Evolutionary conservation across 371 early-diverging fungal species (phyloP).

Genomic region (Capillidium heterosporum): DNA sequence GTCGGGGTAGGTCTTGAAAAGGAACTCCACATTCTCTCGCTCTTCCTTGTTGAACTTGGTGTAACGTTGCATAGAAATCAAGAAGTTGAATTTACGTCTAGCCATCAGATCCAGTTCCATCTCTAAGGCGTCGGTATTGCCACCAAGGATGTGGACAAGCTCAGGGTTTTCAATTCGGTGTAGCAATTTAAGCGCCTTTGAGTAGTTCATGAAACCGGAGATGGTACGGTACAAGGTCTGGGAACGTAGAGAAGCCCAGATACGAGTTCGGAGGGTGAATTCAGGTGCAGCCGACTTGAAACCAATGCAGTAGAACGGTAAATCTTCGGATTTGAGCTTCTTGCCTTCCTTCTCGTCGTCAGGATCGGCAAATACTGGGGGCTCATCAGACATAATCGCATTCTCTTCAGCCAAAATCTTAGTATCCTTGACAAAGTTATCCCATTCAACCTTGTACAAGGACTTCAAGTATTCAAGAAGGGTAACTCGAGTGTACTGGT

Average conservation of each 20-base stretch:
- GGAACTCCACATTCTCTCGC: conserved; percentile 53
- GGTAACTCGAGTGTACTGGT: conserved; percentile 61
- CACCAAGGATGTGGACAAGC: conserved; percentile 34
- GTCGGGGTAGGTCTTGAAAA: conserved; percentile 56
- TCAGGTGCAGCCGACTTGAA: conserved; percentile 69
- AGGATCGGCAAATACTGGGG: conserved; percentile 1
- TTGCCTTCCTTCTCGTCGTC: neutral
- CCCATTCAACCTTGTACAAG: conserved; percentile 71
- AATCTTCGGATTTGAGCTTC: conserved; percentile 24
- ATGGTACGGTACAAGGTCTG: conserved; percentile 82
- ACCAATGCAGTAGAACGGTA: conserved; percentile 66
- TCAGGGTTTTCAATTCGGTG: conserved; percentile 70
- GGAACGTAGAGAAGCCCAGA: conserved; percentile 80
- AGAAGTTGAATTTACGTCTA: conserved; percentile 60
- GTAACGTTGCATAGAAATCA: conserved; percentile 81
- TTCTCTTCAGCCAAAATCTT: conserved; percentile 59
- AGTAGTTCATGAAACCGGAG: conserved; percentile 80
- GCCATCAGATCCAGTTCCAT: conserved; percentile 42
- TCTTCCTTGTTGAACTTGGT: conserved; percentile 54
- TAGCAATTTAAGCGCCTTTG: conserved; percentile 60
- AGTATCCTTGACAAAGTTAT: conserved; percentile 78
- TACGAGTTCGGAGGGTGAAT: conserved; percentile 66
- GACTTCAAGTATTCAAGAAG: conserved; percentile 74
- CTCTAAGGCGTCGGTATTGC: conserved; percentile 38
- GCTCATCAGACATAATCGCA: conserved; percentile 9